Evolutionary conservation across 2,329 filamentous ascomycete species (phyloP), one percentile per base, ranked within the genome.

Genomic region (Cladosporium sp.): DNA sequence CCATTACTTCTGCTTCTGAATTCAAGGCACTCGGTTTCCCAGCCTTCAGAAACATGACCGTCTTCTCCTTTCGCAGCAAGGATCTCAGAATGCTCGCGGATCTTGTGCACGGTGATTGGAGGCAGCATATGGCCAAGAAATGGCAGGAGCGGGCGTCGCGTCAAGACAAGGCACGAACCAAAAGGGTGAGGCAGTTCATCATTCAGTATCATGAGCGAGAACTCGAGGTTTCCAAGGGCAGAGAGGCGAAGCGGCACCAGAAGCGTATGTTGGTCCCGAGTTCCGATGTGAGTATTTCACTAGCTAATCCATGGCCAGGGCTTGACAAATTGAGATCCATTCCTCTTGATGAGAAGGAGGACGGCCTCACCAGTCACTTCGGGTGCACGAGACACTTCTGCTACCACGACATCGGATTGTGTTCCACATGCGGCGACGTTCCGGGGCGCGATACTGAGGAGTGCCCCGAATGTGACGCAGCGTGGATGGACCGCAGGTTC

Each of bases 101-200:
- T 8, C 39, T 61, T 6, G 57, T 63, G 2, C 61, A 63, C 39
- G 54, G 55, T 12, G 56, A 58, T 19, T 35, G 58, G 15, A 25
- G 37, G 10, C 24, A 37, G 8, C 61, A 61, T 24, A 57, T 61
- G 59, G 3, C 2, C 15, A 1, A 50, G 32, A 63, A 58, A 35
- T 6, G 6, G 2, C 9, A 15, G 2, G 44, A 44, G 44, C 56
- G 19, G 6, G 12, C 2, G 9, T 32, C 34, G 19, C 57, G 59
- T 22, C 17, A 34, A 9, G 28, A 22, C 37, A 55, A 57, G 15
- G 35, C 34, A 17, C 24, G 40, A 10, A 28, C 7, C n/a, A 48
- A 55, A 36, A 45, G 45, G n/a, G 35, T 42, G 6, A 53, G 36
- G 32, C 20, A 54, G 17, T 22, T 57, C 44, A 42, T 49, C 22